Conservation (phyloP, 2,329 filamentous ascomycete species). For the Allantophomopsis lycopodina region DNA sequence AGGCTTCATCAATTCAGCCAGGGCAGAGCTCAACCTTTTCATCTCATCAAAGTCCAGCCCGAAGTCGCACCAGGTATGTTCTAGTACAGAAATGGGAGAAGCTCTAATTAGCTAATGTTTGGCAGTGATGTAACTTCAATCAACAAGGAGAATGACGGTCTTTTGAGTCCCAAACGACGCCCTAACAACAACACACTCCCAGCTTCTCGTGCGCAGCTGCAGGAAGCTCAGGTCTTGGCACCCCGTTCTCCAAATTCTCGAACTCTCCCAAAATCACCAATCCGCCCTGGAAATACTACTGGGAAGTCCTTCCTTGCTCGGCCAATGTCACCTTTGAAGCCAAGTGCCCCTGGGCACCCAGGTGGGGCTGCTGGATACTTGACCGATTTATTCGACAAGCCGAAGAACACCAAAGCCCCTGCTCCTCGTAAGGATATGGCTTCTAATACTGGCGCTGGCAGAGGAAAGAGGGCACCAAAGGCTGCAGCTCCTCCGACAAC, state of each 20-base stretch:
- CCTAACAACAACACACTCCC: conserved; percentile 18
- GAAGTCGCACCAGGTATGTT: too few relatives aligned
- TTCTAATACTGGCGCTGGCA: conserved; percentile 6
- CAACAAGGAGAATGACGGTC: conserved; percentile 65
- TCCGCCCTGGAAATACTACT: conserved; percentile 26
- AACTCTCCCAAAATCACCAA: conserved; percentile 12
- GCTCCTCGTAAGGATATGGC: conserved; percentile 21
- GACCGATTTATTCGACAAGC: conserved; percentile 45
- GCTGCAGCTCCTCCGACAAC: conserved; percentile 22
- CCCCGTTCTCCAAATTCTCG: conserved; percentile 74
- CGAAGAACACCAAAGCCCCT: conserved; percentile 36
- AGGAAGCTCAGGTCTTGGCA: conserved; percentile 54
- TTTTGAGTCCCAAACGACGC: conserved; percentile 59
- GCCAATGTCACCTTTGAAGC: conserved; percentile 49
- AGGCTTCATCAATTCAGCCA: too few relatives aligned
- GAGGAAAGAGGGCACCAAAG: conserved; percentile 12
- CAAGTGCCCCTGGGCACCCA: conserved; percentile 16
- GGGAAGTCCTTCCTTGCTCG: conserved; percentile 42
- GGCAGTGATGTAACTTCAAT: conserved; percentile 47
- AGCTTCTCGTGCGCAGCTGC: conserved; percentile 26
- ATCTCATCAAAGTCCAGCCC: too few relatives aligned
- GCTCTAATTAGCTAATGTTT: not conserved
- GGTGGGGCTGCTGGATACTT: conserved; percentile 29
- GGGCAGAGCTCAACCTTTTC: too few relatives aligned
- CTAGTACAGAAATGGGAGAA: too few relatives aligned